Percentiles rank a stretch among this genome's conserved stretches.
Conservation (phyloP, 371 early-diverging fungal species). For the Mortierella sp. region DNA sequence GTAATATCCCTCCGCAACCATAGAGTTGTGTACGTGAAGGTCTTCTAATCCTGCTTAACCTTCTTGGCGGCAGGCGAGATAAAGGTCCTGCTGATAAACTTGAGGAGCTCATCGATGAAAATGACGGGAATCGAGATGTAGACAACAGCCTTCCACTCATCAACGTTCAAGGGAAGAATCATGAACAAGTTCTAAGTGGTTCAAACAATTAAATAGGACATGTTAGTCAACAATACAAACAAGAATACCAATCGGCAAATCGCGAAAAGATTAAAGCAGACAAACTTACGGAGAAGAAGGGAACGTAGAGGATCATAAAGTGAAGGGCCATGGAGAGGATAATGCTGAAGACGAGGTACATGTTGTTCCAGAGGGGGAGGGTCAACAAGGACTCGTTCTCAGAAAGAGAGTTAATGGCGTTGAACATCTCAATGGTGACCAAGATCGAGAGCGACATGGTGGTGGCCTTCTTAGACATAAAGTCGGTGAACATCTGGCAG, state of each 20-base stretch:
- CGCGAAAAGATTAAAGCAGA: background rate
- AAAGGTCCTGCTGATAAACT: conserved; percentile 82
- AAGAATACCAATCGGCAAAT: background rate
- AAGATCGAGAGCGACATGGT: conserved; percentile 96
- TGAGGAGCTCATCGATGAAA: conserved; percentile 92
- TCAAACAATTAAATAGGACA: background rate
- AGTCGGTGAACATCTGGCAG: conserved; percentile 89
- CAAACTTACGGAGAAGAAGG: conserved; percentile 82
- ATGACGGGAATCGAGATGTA: conserved; percentile 93
- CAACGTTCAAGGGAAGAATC: conserved; percentile 87
- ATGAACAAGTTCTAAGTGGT: conserved; percentile 79
- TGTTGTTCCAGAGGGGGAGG: conserved; percentile 91
- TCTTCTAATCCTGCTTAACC: conserved; percentile 49
- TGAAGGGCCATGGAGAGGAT: conserved; percentile 92
- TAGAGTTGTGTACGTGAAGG: background rate
- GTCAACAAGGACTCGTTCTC: conserved; percentile 95
- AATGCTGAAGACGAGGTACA: conserved; percentile 89
- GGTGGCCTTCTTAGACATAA: conserved; percentile 88
- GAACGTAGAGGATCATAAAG: conserved; percentile 90
- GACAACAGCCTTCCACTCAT: conserved; percentile 94
- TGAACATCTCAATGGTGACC: conserved; percentile 98
- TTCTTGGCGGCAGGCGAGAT: conserved; percentile 64
- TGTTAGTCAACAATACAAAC: conserved; percentile 1
- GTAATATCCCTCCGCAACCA: background rate
- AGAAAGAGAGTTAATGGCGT: conserved; percentile 92